A percentile compares a stretch with the other conserved stretches of the same genome.
phyloP scores from a whole-genome alignment of 2,329 filamentous ascomycete genomes.

The Coleophoma crateriformis region DNA sequence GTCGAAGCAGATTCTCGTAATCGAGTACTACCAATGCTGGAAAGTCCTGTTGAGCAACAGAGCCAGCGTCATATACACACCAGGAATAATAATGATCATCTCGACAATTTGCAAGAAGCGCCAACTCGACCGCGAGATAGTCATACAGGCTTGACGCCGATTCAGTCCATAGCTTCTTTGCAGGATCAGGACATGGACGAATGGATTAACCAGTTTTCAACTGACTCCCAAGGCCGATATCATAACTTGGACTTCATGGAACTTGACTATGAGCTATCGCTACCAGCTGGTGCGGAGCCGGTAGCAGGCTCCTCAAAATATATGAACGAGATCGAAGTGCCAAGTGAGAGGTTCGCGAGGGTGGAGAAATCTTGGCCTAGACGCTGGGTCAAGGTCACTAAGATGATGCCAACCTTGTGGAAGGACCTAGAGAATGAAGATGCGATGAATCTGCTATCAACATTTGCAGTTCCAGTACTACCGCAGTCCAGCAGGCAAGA shows the following conservation, averaged over 20 bases:
- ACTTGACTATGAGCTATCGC: neutral
- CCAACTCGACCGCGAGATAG: too few relatives aligned
- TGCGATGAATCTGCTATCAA: neutral
- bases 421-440: slow-evolving; percentile 29
- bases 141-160: too few relatives aligned
- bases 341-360: slow-evolving; percentile 33
- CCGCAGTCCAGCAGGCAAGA: slow-evolving; percentile 21
- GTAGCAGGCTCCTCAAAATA: neutral
- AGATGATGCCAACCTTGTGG: slow-evolving; percentile 35
- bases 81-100: too few relatives aligned
- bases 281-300: neutral
- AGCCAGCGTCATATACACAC: too few relatives aligned
- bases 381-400: slow-evolving; percentile 29
- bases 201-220: neutral
- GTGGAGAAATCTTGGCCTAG: slow-evolving; percentile 36
- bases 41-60: too few relatives aligned
- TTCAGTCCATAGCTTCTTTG: neutral
- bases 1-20: too few relatives aligned
- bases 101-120: too few relatives aligned
- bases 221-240: neutral
- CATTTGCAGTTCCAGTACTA: slow-evolving; percentile 12
- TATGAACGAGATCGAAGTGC: slow-evolving; percentile 8
- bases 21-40: too few relatives aligned
- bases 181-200: neutral
- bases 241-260: neutral